These are phyloP conservation scores for Plasmodium reichenowi DNA, from an alignment of 169 alveolate species.

Conservation along the genomic window DNA sequence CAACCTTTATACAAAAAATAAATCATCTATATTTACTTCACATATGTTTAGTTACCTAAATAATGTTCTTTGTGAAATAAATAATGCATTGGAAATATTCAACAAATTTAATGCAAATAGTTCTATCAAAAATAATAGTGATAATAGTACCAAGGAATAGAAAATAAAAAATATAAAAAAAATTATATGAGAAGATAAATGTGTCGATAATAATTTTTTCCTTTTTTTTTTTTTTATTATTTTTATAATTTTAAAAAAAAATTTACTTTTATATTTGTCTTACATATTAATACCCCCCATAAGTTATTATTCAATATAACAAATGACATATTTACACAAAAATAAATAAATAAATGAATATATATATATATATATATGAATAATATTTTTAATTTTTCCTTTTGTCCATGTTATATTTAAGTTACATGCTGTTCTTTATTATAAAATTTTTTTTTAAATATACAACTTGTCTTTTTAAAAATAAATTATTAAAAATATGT, in stretches of 20 bases:
- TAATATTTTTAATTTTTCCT: too few relatives aligned
- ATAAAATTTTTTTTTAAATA: too few relatives aligned
- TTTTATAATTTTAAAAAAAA: too few relatives aligned
- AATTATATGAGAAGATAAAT: neutral
- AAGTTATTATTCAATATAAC: too few relatives aligned
- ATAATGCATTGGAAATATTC: conserved; percentile 62
- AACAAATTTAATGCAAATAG: conserved; percentile 46
- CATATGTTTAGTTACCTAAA: conserved; percentile 65
- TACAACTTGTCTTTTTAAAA: too few relatives aligned
- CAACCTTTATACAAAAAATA: conserved; percentile 60
- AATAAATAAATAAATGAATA: neutral
- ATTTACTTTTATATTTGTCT: too few relatives aligned
- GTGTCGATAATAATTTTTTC: neutral
- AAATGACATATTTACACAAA: neutral
- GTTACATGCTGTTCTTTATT: too few relatives aligned
- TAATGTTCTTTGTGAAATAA: conserved; percentile 68
- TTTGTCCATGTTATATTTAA: too few relatives aligned
- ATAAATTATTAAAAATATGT: too few relatives aligned
- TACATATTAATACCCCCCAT: too few relatives aligned
- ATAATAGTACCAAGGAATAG: conserved; percentile 11
- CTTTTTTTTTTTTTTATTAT: too few relatives aligned
- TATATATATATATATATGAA: conserved; percentile 4
- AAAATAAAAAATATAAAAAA: neutral
- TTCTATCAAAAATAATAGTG: conserved; percentile 26
- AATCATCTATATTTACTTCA: conserved; percentile 72